phyloP scores from a whole-genome alignment of 495 filamentous ascomycete genomes.

The Apodospora peruviana region DNA sequence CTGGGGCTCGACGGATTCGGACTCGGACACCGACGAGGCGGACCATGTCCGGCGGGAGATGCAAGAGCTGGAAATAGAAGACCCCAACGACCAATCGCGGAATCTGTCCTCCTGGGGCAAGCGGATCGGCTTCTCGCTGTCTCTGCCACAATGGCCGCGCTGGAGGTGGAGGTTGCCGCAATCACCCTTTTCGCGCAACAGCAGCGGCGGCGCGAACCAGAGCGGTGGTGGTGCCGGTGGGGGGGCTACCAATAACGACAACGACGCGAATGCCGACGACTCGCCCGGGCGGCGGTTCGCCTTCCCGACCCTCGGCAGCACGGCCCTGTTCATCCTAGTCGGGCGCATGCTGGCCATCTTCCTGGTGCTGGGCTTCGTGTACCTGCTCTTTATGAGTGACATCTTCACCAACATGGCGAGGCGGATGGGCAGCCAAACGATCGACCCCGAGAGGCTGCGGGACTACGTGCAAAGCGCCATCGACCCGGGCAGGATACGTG shows the following conservation, averaged over 20 bases:
- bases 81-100: slow-evolving; percentile 48
- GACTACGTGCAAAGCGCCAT: slow-evolving; percentile 64
- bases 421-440: slow-evolving; percentile 44
- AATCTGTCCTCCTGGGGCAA: slow-evolving; percentile 42
- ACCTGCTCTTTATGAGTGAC: slow-evolving; percentile 78
- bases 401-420: slow-evolving; percentile 60
- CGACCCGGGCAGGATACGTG: slow-evolving; percentile 59
- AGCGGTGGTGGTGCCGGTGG: slow-evolving; percentile 6
- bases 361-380: slow-evolving; percentile 68
- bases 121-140: slow-evolving; percentile 38
- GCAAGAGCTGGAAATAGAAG: slow-evolving; percentile 84
- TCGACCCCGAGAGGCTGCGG: slow-evolving; percentile 63
- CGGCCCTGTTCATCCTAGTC: slow-evolving; percentile 39
- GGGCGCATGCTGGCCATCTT: slow-evolving; percentile 69
- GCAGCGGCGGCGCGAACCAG: slow-evolving; percentile 21
- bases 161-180: slow-evolving; percentile 45
- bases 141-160: slow-evolving; percentile 40
- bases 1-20: slow-evolving; percentile 34
- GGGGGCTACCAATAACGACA: not conserved
- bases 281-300: slow-evolving; percentile 11
- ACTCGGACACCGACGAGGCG: slow-evolving; percentile 37
- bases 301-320: slow-evolving; percentile 22
- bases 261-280: not conserved
- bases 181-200: slow-evolving; percentile 31
- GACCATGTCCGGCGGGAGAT: slow-evolving; percentile 71